These are phyloP conservation scores for Hypoxylon trugodes DNA, from an alignment of 495 filamentous ascomycete genomes.

Conservation along the genomic window DNA sequence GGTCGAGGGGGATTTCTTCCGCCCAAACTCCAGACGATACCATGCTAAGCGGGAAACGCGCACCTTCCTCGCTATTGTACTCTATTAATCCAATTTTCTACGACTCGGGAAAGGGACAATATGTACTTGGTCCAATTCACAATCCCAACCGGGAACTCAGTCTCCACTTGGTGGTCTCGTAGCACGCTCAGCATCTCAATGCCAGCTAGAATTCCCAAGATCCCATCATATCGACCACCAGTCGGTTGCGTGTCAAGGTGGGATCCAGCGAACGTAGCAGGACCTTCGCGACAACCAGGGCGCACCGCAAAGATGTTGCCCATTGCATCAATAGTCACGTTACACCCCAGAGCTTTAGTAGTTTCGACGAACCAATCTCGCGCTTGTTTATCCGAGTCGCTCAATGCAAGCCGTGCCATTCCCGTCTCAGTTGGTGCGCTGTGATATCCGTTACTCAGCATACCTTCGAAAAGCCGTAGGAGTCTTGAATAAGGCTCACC, in stretches of 20 bases:
- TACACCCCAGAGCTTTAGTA: constrained; percentile 69
- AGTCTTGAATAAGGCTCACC: constrained; percentile 9
- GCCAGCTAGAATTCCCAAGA: constrained; percentile 75
- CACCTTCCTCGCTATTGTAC: constrained; percentile 72
- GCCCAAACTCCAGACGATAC: constrained; percentile 81
- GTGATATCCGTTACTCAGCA: background rate
- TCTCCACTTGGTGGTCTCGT: constrained; percentile 73
- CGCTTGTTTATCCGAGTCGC: constrained; percentile 73
- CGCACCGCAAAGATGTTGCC: constrained; percentile 81
- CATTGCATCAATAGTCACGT: constrained; percentile 53
- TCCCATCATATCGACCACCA: constrained; percentile 80
- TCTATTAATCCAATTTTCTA: constrained; percentile 36
- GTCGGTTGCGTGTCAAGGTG: constrained; percentile 83
- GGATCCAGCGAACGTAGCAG: constrained; percentile 72
- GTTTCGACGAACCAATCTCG: constrained; percentile 80
- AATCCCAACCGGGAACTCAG: constrained; percentile 73
- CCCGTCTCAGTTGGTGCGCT: constrained; percentile 47
- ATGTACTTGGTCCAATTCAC: constrained; percentile 84
- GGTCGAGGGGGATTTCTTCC: constrained; percentile 67
- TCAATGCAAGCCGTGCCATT: constrained; percentile 66
- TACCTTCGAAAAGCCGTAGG: background rate
- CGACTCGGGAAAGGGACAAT: constrained; percentile 39
- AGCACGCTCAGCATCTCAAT: constrained; percentile 75
- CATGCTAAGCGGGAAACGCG: constrained; percentile 82
- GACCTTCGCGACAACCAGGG: constrained; percentile 54